Evolutionary conservation across 352 stramenopile species (phyloP), one percentile per base, ranked within the genome.

Genomic region (Thraustotheca clavata): DNA sequence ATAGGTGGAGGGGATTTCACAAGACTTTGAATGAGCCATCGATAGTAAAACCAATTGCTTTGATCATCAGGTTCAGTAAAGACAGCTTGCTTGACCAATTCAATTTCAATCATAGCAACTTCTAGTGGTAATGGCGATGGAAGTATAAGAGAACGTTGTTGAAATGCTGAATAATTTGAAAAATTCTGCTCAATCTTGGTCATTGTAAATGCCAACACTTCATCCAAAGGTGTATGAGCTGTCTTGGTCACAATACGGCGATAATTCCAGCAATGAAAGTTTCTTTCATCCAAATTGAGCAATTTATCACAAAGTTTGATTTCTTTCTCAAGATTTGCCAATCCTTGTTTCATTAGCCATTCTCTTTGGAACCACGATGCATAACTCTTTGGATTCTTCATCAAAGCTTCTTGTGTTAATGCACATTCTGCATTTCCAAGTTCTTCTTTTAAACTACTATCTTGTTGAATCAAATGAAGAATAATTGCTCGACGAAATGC

Each of bases 211-310:
- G 87, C 86, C 47, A 98, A 81, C 67, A 98, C 89, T 22, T 94
- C 73, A 6, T 91, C 72, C 18, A 71, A 57, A 0, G 73, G 70
- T 1, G 83, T 60, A 20, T 74, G 74, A 8, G 77, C 76, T 48
- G 86, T 67, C 22, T 79, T 74, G 57, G 79, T 83, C 22, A 92
- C 77, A 68, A 89, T 74, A 33, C 79, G 80, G 26, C 83, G 93
- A 74, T 99, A 99, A 71, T 99, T 99, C 95, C 96, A 99, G 73
- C 96, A 99, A 73, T 99, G 97, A 71, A 99, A 99, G 69, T 99
- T 99, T 33, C 96, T 83, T 62, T 99, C 95, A 74, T 99, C 97
- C 57, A 82, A 35, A 52, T 91, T 70, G 39, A 89, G 69, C 8
- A 89, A 71, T 59, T 85, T 86, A 65, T 88, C 73, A 69, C 79